These are phyloP conservation scores for Phytophthora melonis DNA, from an alignment of 352 stramenopile genomes.

Conservation along the genomic window DNA sequence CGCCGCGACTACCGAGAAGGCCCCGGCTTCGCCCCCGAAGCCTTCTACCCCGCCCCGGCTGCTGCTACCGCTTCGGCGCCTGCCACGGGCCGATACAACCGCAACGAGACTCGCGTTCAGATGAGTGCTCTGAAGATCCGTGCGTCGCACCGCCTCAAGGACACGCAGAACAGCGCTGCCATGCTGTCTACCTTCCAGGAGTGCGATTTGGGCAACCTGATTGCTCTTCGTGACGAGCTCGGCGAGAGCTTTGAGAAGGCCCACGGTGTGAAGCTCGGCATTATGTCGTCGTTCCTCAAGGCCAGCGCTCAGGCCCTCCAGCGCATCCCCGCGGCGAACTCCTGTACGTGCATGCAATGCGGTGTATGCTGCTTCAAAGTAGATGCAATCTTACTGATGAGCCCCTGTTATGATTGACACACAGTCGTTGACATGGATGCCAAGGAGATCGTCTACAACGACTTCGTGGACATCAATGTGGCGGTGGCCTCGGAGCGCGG, in stretches of 20 bases:
- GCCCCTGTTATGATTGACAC: conserved; percentile 8
- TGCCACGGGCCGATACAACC: conserved; percentile 50
- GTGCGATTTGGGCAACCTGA: conserved; percentile 97
- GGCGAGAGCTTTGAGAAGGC: conserved; percentile 96
- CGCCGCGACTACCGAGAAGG: conserved; percentile 33
- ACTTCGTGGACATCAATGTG: conserved; percentile 99
- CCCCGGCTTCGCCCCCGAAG: conserved; percentile 32
- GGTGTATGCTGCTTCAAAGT: background rate
- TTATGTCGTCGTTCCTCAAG: conserved; percentile 99
- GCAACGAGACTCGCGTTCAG: conserved; percentile 88
- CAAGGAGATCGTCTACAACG: conserved; percentile 99
- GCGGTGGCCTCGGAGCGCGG: conserved; percentile 95
- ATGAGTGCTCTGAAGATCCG: conserved; percentile 97
- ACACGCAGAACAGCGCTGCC: conserved; percentile 98
- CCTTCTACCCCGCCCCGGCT: conserved; percentile 34
- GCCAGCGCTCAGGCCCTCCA: conserved; percentile 93
- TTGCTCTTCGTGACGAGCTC: conserved; percentile 92
- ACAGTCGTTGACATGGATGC: conserved; percentile 96
- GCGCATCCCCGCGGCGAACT: conserved; percentile 97
- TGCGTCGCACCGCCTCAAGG: conserved; percentile 96
- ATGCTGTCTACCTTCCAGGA: conserved; percentile 99
- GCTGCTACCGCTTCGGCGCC: conserved; percentile 31
- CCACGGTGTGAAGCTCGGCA: conserved; percentile 98
- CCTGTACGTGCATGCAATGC: conserved; percentile 68
- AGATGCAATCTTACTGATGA: conserved; percentile 11